Base-by-base conservation (phyloP, 2,329 filamentous ascomycete genomes). In the Colletotrichum destructivum region DNA sequence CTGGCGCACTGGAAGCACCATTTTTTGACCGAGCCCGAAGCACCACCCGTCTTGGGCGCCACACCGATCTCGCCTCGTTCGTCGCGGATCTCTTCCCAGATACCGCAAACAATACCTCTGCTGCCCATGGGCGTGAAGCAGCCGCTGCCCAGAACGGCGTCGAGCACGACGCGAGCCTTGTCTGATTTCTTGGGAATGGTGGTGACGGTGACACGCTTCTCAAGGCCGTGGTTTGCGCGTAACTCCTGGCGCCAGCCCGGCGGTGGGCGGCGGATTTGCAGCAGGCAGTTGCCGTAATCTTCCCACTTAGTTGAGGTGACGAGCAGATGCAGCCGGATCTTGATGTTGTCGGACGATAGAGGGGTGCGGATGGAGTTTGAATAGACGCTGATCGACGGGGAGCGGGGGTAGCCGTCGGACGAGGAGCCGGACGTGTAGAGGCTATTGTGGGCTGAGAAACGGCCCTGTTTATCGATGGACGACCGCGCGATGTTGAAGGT, bases 71-170 rank as follows among this genome's bases (percentile, higher is more conserved):
- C 85, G 31, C 89, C 89, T 31, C 89, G 86, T 73, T 89, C 89
- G 74, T 91, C 89, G 60, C 90, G 90, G 75, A 92, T 84, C 74
- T 94, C 91, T 80, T 96, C 93, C 90, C 94, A 96, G 46, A 98
- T 92, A 75, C 93, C 95, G 67, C 97, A 91, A 1, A 96, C 94
- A 77, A 98, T 96, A 57, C 95, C 95, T 44, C 93, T 93, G 75
- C 93, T 90, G 6, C 94, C 95, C 72, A 98, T 90, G 21, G 93
- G 87, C 75, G 95, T 93, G 82, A 98, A 97, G 78, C 93, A 95
- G 68, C 90, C 93, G 79, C 95, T 94, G 13, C 93, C 93, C 2
- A 98, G 85, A 59, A 95, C 95, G 1, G 94, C 94, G 80, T 98
- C 96, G 0, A 98, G 87, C 46, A 97, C 82, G 1, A 92, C 87